Percentiles rank a stretch among this genome's conserved stretches.
Conservation (phyloP, 345 rosid species). For the Isatis tinctoria region DNA sequence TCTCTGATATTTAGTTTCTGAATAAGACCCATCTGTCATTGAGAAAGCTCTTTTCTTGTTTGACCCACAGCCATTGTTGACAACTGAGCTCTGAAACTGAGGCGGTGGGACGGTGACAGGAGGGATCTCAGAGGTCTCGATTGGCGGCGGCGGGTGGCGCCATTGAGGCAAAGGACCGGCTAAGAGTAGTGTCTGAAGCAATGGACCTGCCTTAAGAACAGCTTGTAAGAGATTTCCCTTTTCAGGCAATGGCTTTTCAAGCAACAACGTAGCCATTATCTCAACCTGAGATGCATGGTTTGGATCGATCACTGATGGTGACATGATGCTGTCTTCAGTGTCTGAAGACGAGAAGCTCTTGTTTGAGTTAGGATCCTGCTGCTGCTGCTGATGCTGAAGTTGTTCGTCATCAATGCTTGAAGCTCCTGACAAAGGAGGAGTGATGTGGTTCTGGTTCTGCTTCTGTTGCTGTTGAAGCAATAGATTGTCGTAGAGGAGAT, state of each 20-base stretch:
- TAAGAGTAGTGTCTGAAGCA: slow-evolving; percentile 80
- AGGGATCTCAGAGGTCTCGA: slow-evolving; percentile 86
- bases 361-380: slow-evolving; percentile 31
- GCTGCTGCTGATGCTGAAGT: background rate
- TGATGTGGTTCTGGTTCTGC: slow-evolving; percentile 11
- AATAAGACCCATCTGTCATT: slow-evolving; percentile 43
- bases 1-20: slow-evolving; percentile 61
- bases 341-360: slow-evolving; percentile 83
- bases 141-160: slow-evolving; percentile 95
- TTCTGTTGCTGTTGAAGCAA: slow-evolving; percentile 44
- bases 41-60: slow-evolving; percentile 54
- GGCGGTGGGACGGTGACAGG: slow-evolving; percentile 63
- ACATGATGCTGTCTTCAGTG: slow-evolving; percentile 84
- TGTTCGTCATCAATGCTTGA: slow-evolving; percentile 88
- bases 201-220: slow-evolving; percentile 90
- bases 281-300: slow-evolving; percentile 13
- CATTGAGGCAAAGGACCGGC: slow-evolving; percentile 96
- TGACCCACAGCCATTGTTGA: slow-evolving; percentile 36
- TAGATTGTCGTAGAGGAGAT: slow-evolving; percentile 54
- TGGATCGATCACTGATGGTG: slow-evolving; percentile 43
- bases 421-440: slow-evolving; percentile 44
- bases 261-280: slow-evolving; percentile 26
- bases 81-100: slow-evolving; percentile 23
- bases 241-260: slow-evolving; percentile 76
- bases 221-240: slow-evolving; percentile 95